Conservation (phyloP, 345 rosid genomes). For the Eucalyptus erythrocorys region DNA sequence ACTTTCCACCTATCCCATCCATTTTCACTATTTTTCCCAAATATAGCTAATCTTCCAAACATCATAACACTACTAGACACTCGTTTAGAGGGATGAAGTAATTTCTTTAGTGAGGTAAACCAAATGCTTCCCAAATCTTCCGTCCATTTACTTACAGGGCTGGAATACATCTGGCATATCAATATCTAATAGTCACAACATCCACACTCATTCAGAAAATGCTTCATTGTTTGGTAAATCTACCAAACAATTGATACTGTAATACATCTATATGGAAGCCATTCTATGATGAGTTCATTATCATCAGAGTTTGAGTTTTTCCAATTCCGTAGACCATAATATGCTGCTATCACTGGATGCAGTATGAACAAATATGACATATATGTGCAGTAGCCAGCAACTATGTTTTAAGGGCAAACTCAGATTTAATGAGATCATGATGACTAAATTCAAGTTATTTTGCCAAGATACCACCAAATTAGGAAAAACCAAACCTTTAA, state of each 20-base stretch:
- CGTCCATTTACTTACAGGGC: not conserved
- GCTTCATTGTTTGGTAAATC: not conserved
- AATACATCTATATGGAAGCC: not conserved
- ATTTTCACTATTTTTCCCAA: not conserved
- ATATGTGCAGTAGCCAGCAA: not conserved
- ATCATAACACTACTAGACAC: not conserved
- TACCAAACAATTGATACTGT: not conserved
- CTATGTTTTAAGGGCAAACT: not conserved
- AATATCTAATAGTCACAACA: not conserved
- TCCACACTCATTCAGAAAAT: not conserved
- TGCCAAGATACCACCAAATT: not conserved
- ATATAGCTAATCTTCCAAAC: not conserved
- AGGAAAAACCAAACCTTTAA: slow-evolving; percentile 46
- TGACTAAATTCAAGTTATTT: not conserved
- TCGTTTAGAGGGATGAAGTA: not conserved
- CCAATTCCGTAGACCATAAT: not conserved
- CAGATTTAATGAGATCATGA: not conserved
- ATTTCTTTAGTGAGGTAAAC: not conserved
- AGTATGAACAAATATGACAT: not conserved
- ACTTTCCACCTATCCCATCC: not conserved
- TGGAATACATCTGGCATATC: not conserved
- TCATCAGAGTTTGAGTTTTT: not conserved
- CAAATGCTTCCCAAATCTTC: not conserved
- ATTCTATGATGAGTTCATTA: not conserved
- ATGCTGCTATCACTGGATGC: not conserved